Percentiles rank a stretch among this genome's conserved stretches.
These are phyloP conservation scores for Pseudopyrenochaeta lycopersici DNA, from an alignment of 2,329 filamentous ascomycete genomes.

Conservation along the genomic window DNA sequence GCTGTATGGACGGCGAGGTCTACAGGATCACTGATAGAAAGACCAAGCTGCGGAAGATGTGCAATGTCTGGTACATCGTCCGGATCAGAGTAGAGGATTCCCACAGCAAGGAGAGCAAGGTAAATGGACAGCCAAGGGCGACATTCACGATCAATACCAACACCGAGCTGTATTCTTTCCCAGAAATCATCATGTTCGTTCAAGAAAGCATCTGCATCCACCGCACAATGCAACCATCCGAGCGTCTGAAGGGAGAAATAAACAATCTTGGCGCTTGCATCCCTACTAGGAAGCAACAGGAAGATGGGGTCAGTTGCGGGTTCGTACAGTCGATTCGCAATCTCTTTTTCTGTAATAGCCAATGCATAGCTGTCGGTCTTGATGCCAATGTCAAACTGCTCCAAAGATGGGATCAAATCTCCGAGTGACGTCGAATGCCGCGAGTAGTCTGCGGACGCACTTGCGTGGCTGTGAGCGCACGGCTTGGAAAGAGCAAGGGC, in stretches of 20 bases:
- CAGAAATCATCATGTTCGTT: slow-evolving; percentile 15
- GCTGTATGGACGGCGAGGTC: slow-evolving; percentile 12
- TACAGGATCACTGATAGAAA: slow-evolving; percentile 1
- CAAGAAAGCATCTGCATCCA: slow-evolving; percentile 10
- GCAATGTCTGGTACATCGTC: slow-evolving; percentile 5
- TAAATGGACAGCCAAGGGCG: slow-evolving; percentile 16
- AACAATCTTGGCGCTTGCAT: slow-evolving; percentile 11
- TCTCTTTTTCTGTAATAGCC: slow-evolving; percentile 7
- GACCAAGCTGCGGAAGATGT: slow-evolving; percentile 12
- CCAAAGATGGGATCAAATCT: slow-evolving; percentile 17
- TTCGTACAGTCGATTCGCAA: slow-evolving; percentile 14
- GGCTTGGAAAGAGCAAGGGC: slow-evolving; percentile 18
- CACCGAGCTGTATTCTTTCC: slow-evolving; percentile 8
- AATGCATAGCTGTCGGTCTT: not conserved
- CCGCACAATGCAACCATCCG: slow-evolving; percentile 19
- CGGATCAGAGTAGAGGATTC: slow-evolving; percentile 13
- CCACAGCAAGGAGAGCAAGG: slow-evolving; percentile 16
- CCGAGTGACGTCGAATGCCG: slow-evolving; percentile 11
- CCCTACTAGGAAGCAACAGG: slow-evolving; percentile 15
- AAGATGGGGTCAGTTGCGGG: slow-evolving; percentile 17
- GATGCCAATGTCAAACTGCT: slow-evolving; percentile 19
- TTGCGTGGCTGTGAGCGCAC: slow-evolving; percentile 15
- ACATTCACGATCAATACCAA: slow-evolving; percentile 5
- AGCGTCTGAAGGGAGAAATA: slow-evolving; percentile 14
- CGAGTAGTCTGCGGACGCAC: slow-evolving; percentile 9